Evolutionary conservation across 2,329 filamentous ascomycete species (phyloP).

Genomic region (Exutisphaerella laricina): DNA sequence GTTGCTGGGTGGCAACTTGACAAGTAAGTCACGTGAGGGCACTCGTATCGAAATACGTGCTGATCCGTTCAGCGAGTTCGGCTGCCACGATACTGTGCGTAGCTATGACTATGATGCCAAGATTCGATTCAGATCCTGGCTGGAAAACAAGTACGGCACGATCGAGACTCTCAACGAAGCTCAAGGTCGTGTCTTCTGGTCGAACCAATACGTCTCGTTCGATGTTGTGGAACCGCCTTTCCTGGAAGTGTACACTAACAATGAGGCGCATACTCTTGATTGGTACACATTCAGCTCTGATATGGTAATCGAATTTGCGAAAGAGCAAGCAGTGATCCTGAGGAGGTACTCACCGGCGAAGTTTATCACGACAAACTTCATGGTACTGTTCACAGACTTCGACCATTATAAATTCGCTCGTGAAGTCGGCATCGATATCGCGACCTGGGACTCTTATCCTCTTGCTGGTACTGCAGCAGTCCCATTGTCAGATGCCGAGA

Average conservation of each 20-base stretch:
- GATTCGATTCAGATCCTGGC: constrained; percentile 21
- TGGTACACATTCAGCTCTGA: constrained; percentile 26
- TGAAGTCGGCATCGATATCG: constrained; percentile 22
- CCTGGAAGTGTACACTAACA: constrained; percentile 24
- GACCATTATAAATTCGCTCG: constrained; percentile 24
- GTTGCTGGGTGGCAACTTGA: constrained; percentile 24
- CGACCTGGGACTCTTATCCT: constrained; percentile 22
- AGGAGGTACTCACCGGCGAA: constrained; percentile 19
- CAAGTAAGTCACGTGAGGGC: constrained; percentile 8
- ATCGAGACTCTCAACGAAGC: constrained; percentile 25
- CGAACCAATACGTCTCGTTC: constrained; percentile 22
- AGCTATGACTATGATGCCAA: constrained; percentile 25
- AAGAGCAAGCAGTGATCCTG: constrained; percentile 21
- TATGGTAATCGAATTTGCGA: constrained; percentile 25
- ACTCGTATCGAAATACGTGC: background rate
- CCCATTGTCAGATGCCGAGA: constrained; percentile 14
- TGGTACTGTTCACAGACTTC: constrained; percentile 23
- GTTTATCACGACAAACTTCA: constrained; percentile 23
- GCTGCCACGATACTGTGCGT: constrained; percentile 24
- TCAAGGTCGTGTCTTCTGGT: constrained; percentile 26
- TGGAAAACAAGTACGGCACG: constrained; percentile 22
- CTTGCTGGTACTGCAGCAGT: constrained; percentile 17
- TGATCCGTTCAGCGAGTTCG: constrained; percentile 15
- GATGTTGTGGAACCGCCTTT: constrained; percentile 23
- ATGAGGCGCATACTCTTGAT: constrained; percentile 24